A percentile compares a stretch with the other conserved stretches of the same genome.
Evolutionary conservation across 805 yeast genomes (phyloP).

Genomic region (Candida gorgasii): DNA sequence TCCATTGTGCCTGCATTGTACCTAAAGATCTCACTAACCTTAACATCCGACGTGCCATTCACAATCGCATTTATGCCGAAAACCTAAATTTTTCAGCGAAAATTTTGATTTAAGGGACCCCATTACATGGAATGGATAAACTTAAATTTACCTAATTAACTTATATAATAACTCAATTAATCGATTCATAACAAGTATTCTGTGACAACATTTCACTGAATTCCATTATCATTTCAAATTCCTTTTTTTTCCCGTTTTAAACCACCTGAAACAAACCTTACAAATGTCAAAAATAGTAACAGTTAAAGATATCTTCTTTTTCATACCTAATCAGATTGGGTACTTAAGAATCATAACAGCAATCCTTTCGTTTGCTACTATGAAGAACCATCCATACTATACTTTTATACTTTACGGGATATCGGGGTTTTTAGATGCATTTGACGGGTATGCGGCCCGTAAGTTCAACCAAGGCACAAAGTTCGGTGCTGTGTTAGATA

Average conservation of each 20-base stretch:
- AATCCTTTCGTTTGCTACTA: slow-evolving; percentile 71
- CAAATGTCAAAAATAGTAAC: slow-evolving; percentile 23
- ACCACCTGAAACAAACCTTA: too few species aligned
- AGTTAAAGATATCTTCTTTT: slow-evolving; percentile 62
- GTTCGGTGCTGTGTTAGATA: slow-evolving; percentile 95
- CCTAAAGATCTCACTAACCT: too few species aligned
- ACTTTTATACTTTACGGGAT: slow-evolving; percentile 79
- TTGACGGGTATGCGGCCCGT: slow-evolving; percentile 95
- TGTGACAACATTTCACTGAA: too few species aligned
- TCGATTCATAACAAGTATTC: too few species aligned
- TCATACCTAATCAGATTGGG: slow-evolving; percentile 91
- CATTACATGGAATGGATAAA: slow-evolving; percentile 1
- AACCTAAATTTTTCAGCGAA: slow-evolving; percentile 1
- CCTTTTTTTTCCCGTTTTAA: too few species aligned
- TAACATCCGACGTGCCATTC: neutral
- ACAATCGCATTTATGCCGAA: slow-evolving; percentile 6
- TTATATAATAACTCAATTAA: neutral
- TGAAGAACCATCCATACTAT: slow-evolving; percentile 80
- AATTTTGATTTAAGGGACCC: slow-evolving; percentile 6
- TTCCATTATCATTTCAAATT: too few species aligned
- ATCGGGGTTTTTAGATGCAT: slow-evolving; percentile 91
- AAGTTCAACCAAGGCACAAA: slow-evolving; percentile 82
- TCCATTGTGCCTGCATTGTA: too few species aligned
- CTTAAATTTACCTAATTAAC: neutral
- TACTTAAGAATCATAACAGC: slow-evolving; percentile 83